phyloP scores from a whole-genome alignment of 148 eudicot genomes.

The Cornus florida region DNA sequence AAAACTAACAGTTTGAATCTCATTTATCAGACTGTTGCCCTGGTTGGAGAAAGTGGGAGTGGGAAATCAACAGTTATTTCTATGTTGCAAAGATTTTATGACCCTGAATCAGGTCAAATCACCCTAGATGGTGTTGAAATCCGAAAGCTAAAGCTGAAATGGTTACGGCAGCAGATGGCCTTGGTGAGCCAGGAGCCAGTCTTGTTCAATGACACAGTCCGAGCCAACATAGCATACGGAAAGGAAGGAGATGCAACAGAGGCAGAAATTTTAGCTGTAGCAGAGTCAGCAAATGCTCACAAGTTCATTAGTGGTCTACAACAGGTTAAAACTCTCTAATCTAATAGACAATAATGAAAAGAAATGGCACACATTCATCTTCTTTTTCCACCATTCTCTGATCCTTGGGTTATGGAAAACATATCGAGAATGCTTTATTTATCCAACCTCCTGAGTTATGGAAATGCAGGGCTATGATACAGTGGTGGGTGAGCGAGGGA shows the following conservation, averaged over 20 bases:
- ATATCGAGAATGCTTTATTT: too few relatives aligned
- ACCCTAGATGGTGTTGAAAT: conserved; percentile 19
- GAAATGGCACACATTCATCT: too few relatives aligned
- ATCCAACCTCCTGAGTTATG: too few relatives aligned
- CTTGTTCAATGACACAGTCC: conserved; percentile 22
- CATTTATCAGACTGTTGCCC: conserved; percentile 1
- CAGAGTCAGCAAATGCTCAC: conserved; percentile 26
- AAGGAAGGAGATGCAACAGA: conserved; percentile 17
- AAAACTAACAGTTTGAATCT: too few relatives aligned
- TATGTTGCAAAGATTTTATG: conserved; percentile 21
- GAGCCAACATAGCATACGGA: conserved; percentile 20
- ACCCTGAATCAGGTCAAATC: conserved; percentile 19
- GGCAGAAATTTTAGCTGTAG: conserved; percentile 3
- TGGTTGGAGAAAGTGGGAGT: conserved; percentile 31
- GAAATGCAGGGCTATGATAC: too few relatives aligned
- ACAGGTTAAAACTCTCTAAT: conserved; percentile 9
- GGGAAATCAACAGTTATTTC: conserved; percentile 26
- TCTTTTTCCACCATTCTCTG: too few relatives aligned
- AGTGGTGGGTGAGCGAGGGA: too few relatives aligned
- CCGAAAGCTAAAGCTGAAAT: conserved; percentile 14
- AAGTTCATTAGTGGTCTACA: conserved; percentile 19
- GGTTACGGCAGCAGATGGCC: conserved; percentile 27
- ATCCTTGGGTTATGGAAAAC: too few relatives aligned
- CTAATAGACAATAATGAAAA: too few relatives aligned
- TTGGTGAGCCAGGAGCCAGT: conserved; percentile 26